phyloP scores from a whole-genome alignment of 768 basidiomycete genomes.

The Lactifluus echinatus region DNA sequence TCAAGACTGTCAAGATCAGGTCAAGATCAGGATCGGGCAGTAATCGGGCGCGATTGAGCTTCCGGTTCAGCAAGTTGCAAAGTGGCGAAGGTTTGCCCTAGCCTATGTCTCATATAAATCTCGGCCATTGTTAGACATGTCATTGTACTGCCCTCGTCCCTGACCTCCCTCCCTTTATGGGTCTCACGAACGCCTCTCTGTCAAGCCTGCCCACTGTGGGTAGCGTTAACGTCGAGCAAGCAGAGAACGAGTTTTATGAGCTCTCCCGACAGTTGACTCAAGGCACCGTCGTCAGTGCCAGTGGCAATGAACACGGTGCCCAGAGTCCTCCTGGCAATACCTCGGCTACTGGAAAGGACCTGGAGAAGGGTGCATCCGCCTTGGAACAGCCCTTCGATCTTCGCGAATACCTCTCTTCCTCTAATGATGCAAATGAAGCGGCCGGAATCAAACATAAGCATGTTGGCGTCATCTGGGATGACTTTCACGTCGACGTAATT shows the following conservation, averaged over 20 bases:
- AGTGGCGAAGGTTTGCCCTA: not conserved
- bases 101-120: not conserved
- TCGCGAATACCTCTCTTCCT: constrained; percentile 58
- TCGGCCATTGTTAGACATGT: not conserved
- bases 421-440: constrained; percentile 56
- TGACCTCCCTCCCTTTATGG: not conserved
- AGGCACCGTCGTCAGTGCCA: constrained; percentile 4
- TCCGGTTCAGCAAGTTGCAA: not conserved
- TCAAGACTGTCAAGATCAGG: too few relatives aligned
- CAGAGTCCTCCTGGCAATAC: not conserved
- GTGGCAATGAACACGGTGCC: not conserved
- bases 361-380: constrained; percentile 37
- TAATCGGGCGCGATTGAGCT: not conserved
- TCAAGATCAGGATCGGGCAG: not conserved
- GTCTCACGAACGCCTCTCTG: not conserved
- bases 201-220: not conserved
- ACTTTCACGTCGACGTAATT: constrained; percentile 53
- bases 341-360: constrained; percentile 20
- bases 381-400: constrained; percentile 48
- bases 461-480: constrained; percentile 69
- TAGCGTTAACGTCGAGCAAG: constrained; percentile 7
- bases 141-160: not conserved
- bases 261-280: constrained; percentile 18
- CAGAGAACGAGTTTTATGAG: constrained; percentile 11
- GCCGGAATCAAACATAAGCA: constrained; percentile 73